Evolutionary conservation across 345 rosid genomes (phyloP).

Genomic region (Salix caprea): DNA sequence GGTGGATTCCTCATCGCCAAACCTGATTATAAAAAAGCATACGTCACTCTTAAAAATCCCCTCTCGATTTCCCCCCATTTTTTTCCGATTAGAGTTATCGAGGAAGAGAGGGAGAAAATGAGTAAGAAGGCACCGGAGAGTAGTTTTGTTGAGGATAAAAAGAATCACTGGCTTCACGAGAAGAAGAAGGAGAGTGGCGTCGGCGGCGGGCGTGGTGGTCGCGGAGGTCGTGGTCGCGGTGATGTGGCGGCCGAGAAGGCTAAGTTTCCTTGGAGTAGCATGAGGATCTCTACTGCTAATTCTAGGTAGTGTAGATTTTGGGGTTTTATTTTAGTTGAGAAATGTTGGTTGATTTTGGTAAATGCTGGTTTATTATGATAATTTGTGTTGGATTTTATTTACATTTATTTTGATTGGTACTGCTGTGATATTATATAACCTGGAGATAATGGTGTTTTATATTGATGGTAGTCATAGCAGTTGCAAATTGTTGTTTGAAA

Average conservation of each 20-base stretch:
- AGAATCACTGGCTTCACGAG: slow-evolving; percentile 80
- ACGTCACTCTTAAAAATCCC: slow-evolving; percentile 56
- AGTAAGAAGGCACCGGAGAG: slow-evolving; percentile 42
- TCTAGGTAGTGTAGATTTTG: not conserved
- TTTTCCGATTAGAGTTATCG: slow-evolving; percentile 50
- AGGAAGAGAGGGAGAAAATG: slow-evolving; percentile 60
- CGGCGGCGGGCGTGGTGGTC: slow-evolving; percentile 14
- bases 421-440: not conserved
- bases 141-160: slow-evolving; percentile 65
- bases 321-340: not conserved
- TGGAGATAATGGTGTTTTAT: not conserved
- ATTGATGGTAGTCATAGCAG: not conserved
- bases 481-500: not conserved
- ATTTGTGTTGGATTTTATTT: not conserved
- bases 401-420: not conserved
- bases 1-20: slow-evolving; percentile 69
- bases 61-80: slow-evolving; percentile 63
- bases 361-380: not conserved
- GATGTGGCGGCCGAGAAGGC: slow-evolving; percentile 1
- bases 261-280: slow-evolving; percentile 59
- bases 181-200: slow-evolving; percentile 33
- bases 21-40: slow-evolving; percentile 94
- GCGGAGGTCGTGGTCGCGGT: slow-evolving; percentile 19
- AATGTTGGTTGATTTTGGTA: not conserved
- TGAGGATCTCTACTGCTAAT: slow-evolving; percentile 26